phyloP scores from a whole-genome alignment of 768 basidiomycete species.

The Agaricus blazei region DNA sequence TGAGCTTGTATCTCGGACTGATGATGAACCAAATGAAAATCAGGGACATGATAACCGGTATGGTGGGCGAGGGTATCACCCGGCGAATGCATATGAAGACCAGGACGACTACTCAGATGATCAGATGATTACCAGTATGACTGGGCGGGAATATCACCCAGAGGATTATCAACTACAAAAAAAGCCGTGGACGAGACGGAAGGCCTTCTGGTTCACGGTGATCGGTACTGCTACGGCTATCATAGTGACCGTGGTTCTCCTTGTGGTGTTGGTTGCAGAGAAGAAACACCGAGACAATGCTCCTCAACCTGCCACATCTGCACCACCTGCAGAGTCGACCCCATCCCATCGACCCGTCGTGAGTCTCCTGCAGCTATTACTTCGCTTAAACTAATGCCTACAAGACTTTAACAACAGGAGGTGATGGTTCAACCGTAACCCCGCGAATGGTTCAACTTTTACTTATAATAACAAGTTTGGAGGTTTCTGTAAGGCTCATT shows the following conservation, averaged over 20 bases:
- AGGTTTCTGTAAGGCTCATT: conserved; percentile 45
- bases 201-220: conserved; percentile 13
- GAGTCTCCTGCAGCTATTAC: conserved; percentile 4
- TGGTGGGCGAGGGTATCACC: no score
- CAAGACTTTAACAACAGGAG: conserved; percentile 35
- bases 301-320: background rate
- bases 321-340: background rate
- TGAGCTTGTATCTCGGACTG: no score
- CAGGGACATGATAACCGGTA: no score
- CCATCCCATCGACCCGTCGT: conserved; percentile 16
- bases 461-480: conserved; percentile 70
- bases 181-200: conserved; percentile 9
- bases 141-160: background rate
- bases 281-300: conserved; percentile 16
- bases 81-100: no score
- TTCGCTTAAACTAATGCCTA: background rate
- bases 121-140: no score
- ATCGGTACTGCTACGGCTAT: conserved; percentile 18
- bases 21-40: no score
- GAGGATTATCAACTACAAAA: conserved; percentile 3
- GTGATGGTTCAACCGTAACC: conserved; percentile 56
- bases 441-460: conserved; percentile 61
- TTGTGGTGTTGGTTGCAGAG: conserved; percentile 28
- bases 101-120: no score
- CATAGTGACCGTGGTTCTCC: conserved; percentile 25